Evolutionary conservation across 1,284 basidiomycete genomes (phyloP), one percentile per base, ranked within the genome.

Genomic region (Ceratobasidium sp.): DNA sequence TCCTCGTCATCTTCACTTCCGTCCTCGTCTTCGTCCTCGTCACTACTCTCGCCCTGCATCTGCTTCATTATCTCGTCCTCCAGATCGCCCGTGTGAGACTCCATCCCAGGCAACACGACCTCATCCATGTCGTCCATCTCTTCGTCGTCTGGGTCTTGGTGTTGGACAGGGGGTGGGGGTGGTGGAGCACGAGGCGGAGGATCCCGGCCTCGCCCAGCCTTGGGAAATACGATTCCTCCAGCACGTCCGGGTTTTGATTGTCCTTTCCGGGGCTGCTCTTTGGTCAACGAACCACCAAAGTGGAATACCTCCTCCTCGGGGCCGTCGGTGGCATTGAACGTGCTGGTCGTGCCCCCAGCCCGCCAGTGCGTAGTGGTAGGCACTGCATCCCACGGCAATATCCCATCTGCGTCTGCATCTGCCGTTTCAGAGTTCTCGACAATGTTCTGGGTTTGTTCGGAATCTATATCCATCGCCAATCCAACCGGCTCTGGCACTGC

Each of bases 271-370:
- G 64, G 64, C 30, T 50, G 64, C 7, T 69, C 64, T 21, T 52
- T 50, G 44, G n/a, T 52, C 32, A 69, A 52, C n/a, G 64, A 69
- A 46, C 52, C 49, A 13, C 63, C 64, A 69, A 69, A 69, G 64
- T 57, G n/a, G n/a, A 69, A 23, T 4, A 69, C 52, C 52, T 69
- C 64, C 26, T 69, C 64, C 14, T 69, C 64, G 30, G 64, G 64
- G 6, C 52, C 64, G 64, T 55, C 52, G 21, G 64, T 41, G 26
- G 52, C 32, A 16, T 23, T 69, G 43, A 69, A 69, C 21, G 38
- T 47, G 23, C 50, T 69, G n/a, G 18, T 1, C 16, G 50, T 47
- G 30, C 16, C 35, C n/a, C 18, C 52, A 5, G 41, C n/a, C 1
- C 64, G 64, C 35, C 30, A 23, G 38, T 69, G 64, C 23, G 32